These are phyloP conservation scores for Hypoxylon crocopeplum DNA, from an alignment of 495 filamentous ascomycete species.

Conservation along the genomic window DNA sequence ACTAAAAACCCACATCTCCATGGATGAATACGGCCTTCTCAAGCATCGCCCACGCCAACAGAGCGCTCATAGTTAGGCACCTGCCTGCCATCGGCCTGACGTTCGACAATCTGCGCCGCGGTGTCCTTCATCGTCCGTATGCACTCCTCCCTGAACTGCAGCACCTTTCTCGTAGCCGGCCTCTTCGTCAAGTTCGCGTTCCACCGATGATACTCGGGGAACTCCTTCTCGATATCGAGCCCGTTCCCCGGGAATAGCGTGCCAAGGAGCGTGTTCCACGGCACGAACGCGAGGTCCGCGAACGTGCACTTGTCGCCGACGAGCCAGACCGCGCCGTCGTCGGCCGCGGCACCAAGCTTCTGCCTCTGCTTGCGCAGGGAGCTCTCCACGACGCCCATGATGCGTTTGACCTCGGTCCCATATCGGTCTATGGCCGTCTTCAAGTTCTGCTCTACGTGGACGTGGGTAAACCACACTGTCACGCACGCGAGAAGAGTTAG, in stretches of 20 bases:
- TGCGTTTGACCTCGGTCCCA: slow-evolving; percentile 63
- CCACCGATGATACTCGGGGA: slow-evolving; percentile 47
- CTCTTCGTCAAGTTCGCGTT: slow-evolving; percentile 41
- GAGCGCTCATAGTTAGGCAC: slow-evolving; percentile 7
- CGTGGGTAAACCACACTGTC: slow-evolving; percentile 50
- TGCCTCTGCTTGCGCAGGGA: slow-evolving; percentile 54
- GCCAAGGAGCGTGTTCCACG: slow-evolving; percentile 35
- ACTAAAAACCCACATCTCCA: too few relatives aligned
- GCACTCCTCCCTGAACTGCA: slow-evolving; percentile 45
- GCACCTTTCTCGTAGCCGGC: slow-evolving; percentile 48
- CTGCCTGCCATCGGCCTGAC: slow-evolving; percentile 12
- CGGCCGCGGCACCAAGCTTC: slow-evolving; percentile 1
- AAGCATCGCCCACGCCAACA: not conserved
- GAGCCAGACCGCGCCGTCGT: slow-evolving; percentile 50
- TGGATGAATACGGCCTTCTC: not conserved
- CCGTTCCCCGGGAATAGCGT: slow-evolving; percentile 4
- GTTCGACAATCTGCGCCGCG: not conserved
- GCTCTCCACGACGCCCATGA: slow-evolving; percentile 64
- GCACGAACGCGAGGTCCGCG: slow-evolving; percentile 45
- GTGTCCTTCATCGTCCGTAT: slow-evolving; percentile 29
- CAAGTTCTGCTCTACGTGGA: slow-evolving; percentile 62
- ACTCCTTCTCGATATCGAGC: slow-evolving; percentile 32
- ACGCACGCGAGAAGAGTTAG: not conserved
- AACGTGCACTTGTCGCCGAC: slow-evolving; percentile 44
- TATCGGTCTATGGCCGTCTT: slow-evolving; percentile 66